Conservation (phyloP, 148 eudicot genomes). For the Tetragonia tetragonoides region DNA sequence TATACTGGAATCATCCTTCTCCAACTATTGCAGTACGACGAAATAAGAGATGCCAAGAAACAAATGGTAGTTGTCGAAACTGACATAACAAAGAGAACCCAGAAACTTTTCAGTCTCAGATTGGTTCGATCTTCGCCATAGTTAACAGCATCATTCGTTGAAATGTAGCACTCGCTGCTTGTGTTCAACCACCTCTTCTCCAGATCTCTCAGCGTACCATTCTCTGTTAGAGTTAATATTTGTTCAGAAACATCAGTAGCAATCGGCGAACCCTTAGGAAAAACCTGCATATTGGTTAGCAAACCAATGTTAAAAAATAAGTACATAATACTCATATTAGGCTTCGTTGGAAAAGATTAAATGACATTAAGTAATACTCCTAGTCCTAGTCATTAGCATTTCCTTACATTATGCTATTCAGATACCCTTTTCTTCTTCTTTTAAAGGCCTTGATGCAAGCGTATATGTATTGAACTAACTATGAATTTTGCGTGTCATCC, state of each 20-base stretch:
- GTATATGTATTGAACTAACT: no score
- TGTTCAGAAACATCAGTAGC: slow-evolving; percentile 31
- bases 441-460: no score
- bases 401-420: no score
- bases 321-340: no score
- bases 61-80: slow-evolving; percentile 12
- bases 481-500: no score
- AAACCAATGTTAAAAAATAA: not conserved
- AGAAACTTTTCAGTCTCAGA: slow-evolving; percentile 19
- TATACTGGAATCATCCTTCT: not conserved
- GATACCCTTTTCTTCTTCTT: no score
- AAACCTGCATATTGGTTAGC: slow-evolving; percentile 26
- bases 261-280: slow-evolving; percentile 36
- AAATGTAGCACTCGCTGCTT: not conserved
- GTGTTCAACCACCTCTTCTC: not conserved
- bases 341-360: no score
- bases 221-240: slow-evolving; percentile 26
- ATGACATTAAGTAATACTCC: no score
- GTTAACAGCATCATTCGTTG: not conserved
- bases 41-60: slow-evolving; percentile 17
- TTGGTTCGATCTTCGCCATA: not conserved
- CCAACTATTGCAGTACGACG: not conserved
- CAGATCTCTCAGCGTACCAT: slow-evolving; percentile 8
- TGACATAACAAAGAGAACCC: slow-evolving; percentile 22
- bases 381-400: no score